Conservation (phyloP, 208 protist genomes). For the Trypanosoma platydactyli region DNA sequence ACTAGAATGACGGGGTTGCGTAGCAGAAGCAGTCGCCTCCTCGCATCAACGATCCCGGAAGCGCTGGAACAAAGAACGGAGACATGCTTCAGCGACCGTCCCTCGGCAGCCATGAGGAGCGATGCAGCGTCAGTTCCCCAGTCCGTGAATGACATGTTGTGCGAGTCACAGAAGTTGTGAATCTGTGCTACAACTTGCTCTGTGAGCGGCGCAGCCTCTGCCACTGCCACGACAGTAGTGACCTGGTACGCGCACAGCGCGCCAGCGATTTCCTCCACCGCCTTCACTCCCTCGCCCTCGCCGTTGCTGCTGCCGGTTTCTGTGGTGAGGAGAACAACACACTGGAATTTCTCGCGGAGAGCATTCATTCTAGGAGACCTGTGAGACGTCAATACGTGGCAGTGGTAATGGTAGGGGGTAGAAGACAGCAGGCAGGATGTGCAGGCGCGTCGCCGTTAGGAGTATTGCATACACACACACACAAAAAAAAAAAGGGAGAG, state of each 20-base stretch:
- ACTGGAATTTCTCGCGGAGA: conserved; percentile 33
- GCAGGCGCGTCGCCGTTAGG: neutral
- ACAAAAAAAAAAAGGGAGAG: conserved; percentile 12
- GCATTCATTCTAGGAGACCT: conserved; percentile 36
- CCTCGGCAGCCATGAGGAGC: neutral
- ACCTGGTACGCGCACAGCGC: conserved; percentile 31
- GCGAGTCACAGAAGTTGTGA: neutral
- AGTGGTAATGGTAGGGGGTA: conserved; percentile 13
- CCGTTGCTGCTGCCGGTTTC: neutral
- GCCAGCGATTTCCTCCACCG: conserved; percentile 8
- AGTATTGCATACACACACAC: conserved; percentile 1
- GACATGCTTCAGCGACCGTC: neutral
- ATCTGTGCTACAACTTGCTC: neutral
- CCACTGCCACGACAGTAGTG: neutral
- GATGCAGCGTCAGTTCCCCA: conserved; percentile 7
- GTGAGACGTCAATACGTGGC: neutral
- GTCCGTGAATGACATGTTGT: conserved; percentile 5
- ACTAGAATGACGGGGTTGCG: conserved; percentile 10
- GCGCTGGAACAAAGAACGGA: conserved; percentile 4
- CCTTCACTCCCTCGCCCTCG: neutral
- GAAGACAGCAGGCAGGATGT: neutral
- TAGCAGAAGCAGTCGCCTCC: conserved; percentile 25
- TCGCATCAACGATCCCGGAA: conserved; percentile 7
- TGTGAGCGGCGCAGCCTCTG: neutral
- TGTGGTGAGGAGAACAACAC: conserved; percentile 34